phyloP scores from a whole-genome alignment of 169 alveolate species.

The Neospora caninum region DNA sequence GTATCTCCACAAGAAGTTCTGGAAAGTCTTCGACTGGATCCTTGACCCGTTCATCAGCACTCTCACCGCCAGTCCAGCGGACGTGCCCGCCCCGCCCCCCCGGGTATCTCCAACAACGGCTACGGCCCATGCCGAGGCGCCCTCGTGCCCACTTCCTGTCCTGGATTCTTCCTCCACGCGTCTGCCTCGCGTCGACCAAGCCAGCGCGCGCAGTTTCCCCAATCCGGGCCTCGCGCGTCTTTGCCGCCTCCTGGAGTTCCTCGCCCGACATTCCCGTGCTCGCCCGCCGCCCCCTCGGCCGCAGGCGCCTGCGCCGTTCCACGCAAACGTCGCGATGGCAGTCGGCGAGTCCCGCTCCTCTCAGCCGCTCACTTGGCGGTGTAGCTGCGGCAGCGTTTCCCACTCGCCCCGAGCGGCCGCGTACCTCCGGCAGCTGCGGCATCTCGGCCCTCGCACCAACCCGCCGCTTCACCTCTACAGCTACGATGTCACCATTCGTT shows the following conservation, averaged over 20 bases:
- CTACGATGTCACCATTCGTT: slow-evolving; percentile 26
- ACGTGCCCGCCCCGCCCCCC: not conserved
- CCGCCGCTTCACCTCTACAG: not conserved
- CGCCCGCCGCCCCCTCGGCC: not conserved
- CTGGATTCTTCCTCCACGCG: not conserved
- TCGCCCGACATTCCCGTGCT: not conserved
- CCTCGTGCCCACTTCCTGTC: not conserved
- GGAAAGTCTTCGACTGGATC: slow-evolving; percentile 65
- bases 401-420: not conserved
- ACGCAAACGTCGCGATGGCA: not conserved
- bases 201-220: not conserved
- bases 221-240: not conserved
- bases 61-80: slow-evolving; percentile 13
- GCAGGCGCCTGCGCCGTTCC: not conserved
- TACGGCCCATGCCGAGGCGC: not conserved
- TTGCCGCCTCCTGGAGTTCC: not conserved
- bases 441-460: not conserved
- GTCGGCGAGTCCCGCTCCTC: not conserved
- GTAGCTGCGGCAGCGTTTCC: not conserved
- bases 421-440: not conserved
- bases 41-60: slow-evolving; percentile 54
- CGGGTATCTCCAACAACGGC: not conserved
- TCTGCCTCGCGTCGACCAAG: not conserved
- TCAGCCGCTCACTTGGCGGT: not conserved
- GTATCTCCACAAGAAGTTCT: slow-evolving; percentile 56